These are phyloP conservation scores for Erucastrum elatum DNA, from an alignment of 345 rosid species.

Conservation along the genomic window DNA sequence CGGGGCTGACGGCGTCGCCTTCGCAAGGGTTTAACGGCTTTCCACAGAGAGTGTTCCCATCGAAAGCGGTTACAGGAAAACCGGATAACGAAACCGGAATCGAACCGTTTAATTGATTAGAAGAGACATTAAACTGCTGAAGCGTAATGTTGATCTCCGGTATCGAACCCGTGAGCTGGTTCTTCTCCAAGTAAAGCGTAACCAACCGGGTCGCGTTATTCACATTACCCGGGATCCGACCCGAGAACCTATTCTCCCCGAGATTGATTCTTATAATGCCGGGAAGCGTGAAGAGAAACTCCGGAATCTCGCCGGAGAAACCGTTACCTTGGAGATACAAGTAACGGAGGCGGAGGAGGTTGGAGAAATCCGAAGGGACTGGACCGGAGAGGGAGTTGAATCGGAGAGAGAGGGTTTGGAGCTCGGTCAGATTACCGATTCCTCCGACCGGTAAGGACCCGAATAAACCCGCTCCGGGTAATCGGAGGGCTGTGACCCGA, in stretches of 20 bases:
- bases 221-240: constrained; percentile 54
- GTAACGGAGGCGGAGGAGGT: constrained; percentile 54
- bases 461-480: constrained; percentile 73
- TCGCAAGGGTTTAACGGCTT: constrained; percentile 55
- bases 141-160: constrained; percentile 58
- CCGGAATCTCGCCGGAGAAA: constrained; percentile 79
- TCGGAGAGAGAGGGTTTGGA: constrained; percentile 79
- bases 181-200: constrained; percentile 59
- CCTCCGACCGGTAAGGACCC: constrained; percentile 59
- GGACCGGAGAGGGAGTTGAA: constrained; percentile 67
- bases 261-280: constrained; percentile 62
- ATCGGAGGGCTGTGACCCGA: constrained; percentile 57
- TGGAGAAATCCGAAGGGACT: constrained; percentile 66
- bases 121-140: constrained; percentile 68
- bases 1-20: constrained; percentile 12
- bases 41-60: constrained; percentile 77
- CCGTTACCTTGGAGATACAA: constrained; percentile 70
- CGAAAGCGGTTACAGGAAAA: constrained; percentile 45
- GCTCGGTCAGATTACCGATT: constrained; percentile 66
- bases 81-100: constrained; percentile 48
- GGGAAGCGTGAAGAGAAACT: constrained; percentile 53
- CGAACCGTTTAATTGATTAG: constrained; percentile 59
- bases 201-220: constrained; percentile 52
- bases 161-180: constrained; percentile 65
- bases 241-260: constrained; percentile 57